Evolutionary conservation across 257 asterid species (phyloP).

Genomic region (Solanum bulbocastanum): DNA sequence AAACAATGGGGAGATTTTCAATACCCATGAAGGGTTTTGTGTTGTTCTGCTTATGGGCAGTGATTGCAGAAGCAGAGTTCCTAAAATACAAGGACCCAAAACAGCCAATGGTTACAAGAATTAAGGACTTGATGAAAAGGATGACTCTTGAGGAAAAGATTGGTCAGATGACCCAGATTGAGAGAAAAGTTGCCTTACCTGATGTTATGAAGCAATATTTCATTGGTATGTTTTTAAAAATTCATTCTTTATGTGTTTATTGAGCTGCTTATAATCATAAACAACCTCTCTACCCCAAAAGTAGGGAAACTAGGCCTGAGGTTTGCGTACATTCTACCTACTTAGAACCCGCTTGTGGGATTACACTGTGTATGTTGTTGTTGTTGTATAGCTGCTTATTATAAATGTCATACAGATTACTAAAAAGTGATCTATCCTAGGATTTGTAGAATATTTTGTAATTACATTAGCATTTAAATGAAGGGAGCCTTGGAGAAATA

Average conservation of each 20-base stretch:
- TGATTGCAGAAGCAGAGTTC: conserved; percentile 2
- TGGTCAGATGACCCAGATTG: conserved; percentile 23
- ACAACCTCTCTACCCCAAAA: no score
- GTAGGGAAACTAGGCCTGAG: no score
- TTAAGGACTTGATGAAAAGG: conserved; percentile 11
- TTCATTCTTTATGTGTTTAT: not conserved
- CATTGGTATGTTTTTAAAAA: not conserved
- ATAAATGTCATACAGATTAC: not conserved
- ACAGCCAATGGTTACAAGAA: conserved; percentile 7
- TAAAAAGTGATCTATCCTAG: not conserved
- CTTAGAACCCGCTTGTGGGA: no score
- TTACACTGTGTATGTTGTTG: no score
- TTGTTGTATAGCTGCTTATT: no score
- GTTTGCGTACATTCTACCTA: no score
- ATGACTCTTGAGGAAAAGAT: conserved; percentile 16
- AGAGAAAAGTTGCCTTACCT: conserved; percentile 4
- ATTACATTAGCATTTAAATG: not conserved
- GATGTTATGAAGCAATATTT: conserved; percentile 5
- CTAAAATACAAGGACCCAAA: conserved; percentile 15
- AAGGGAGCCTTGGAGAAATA: not conserved
- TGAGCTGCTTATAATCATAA: not conserved
- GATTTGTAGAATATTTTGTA: not conserved
- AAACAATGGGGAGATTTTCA: not conserved
- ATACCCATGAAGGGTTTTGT: not conserved
- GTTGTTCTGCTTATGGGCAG: not conserved